Conservation (phyloP, 2,329 filamentous ascomycete genomes). For the Sporothrix euskadiensis region DNA sequence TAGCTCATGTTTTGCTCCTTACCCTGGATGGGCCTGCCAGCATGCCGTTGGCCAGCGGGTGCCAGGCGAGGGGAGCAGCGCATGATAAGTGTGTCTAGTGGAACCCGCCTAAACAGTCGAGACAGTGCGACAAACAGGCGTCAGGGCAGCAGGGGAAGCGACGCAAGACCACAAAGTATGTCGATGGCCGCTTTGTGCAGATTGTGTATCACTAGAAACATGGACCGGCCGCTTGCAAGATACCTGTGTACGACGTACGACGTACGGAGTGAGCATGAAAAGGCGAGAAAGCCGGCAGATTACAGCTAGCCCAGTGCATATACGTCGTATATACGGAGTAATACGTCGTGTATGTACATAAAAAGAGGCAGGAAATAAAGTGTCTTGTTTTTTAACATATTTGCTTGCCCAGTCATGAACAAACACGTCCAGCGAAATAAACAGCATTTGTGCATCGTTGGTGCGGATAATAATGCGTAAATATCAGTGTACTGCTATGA, state of each 20-base stretch:
- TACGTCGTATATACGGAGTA: not conserved
- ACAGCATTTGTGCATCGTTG: constrained; percentile 13
- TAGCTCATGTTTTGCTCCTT: not conserved
- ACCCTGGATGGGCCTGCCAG: constrained; percentile 7
- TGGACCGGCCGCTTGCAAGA: not conserved
- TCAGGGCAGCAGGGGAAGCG: not conserved
- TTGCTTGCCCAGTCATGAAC: not conserved
- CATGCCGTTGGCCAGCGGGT: constrained; percentile 23
- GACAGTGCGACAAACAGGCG: constrained; percentile 21
- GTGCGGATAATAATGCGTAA: no score
- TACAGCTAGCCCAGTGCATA: not conserved
- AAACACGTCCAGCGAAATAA: constrained; percentile 14
- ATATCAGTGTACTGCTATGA: not conserved
- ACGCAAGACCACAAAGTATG: not conserved
- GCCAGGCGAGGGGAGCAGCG: constrained; percentile 4
- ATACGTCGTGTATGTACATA: not conserved
- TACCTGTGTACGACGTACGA: not conserved
- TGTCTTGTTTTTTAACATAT: not conserved
- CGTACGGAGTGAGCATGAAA: not conserved
- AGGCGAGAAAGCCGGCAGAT: not conserved
- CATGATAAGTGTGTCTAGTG: not conserved
- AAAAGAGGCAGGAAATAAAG: not conserved
- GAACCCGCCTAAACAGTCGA: not conserved
- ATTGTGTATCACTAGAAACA: not conserved
- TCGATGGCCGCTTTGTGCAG: not conserved